Evolutionary conservation across 805 yeast species (phyloP), one percentile per base, ranked within the genome.

Genomic region (Hanseniaspora valbyensis): DNA sequence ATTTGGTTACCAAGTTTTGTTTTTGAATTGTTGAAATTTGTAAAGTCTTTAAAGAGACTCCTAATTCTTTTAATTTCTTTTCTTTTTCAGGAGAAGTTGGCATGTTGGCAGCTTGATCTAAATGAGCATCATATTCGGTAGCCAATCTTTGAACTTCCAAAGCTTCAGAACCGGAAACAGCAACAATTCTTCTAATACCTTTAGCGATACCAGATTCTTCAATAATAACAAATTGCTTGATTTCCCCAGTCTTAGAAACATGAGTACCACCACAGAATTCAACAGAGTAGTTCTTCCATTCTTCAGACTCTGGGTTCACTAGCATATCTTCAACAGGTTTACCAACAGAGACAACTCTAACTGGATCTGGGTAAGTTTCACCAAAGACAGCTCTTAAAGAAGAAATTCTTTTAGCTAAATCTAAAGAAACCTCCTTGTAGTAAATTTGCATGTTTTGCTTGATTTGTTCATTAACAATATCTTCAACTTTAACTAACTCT

Each of bases 231-330:
- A 92, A 77, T 58, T 85, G 90, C 66, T 88, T 88, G 65, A 92
- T 92, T 54, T 90, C 97, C 54, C 90, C 83, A 18, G 97, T 90
- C 68, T 83, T 82, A 44, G 77, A 74, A 57, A 92, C 96, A 62
- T 92, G 99, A 12, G 98, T 92, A 69, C 99, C 99, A 70, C 99
- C 99, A 70, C 99, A 92, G 75, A 92, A 92, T 71, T 92, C 99
- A 57, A 92, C 75, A 1, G 96, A 86, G 61, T 76, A 72, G 38
- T 76, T 69, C 59, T 66, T 69, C 97, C 98, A 92, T 61, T 85
- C 77, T 46, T 70, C 69, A 62, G 77, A 83, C 26, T 70, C 59
- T 58, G 96, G 95, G 59, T 80, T 72, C 6, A 73, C 72, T 57
- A 90, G 65, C 58, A 92, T 71, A 13, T 83, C 92, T 24, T 84